A percentile compares a stretch with the other conserved stretches of the same genome.
phyloP scores from a whole-genome alignment of 2,329 filamentous ascomycete species.

The Apiospora hydei region DNA sequence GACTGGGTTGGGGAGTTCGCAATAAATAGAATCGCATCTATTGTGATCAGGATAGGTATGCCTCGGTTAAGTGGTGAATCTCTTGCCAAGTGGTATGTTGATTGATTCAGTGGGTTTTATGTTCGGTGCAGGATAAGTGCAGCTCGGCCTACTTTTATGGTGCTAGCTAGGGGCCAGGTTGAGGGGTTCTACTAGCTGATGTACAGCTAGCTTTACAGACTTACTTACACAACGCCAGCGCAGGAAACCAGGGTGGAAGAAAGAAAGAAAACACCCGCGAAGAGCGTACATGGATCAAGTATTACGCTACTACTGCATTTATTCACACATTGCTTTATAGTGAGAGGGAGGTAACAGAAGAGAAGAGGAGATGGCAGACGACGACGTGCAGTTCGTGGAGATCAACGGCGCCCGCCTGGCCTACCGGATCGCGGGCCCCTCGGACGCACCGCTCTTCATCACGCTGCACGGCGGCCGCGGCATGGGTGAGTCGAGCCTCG shows the following conservation, averaged over 20 bases:
- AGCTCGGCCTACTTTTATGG: neutral
- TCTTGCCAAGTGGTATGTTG: neutral
- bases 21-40: neutral
- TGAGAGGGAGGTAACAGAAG: neutral
- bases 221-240: too few species aligned
- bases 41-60: neutral
- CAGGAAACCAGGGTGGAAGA: too few species aligned
- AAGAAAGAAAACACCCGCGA: too few species aligned
- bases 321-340: too few species aligned
- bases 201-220: too few species aligned
- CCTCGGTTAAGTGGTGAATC: neutral
- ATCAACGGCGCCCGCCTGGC: constrained; percentile 45
- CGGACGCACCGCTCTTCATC: constrained; percentile 43
- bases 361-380: neutral
- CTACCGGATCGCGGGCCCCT: constrained; percentile 41
- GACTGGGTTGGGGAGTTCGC: too few species aligned
- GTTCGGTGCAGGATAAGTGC: neutral
- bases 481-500: constrained; percentile 36
- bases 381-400: constrained; percentile 35
- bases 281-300: too few species aligned
- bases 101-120: neutral
- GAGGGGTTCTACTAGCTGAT: neutral
- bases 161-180: neutral
- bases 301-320: neutral
- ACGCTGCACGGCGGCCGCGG: constrained; percentile 48